phyloP scores from a whole-genome alignment of 345 rosid species.

The Brassica nigra region DNA sequence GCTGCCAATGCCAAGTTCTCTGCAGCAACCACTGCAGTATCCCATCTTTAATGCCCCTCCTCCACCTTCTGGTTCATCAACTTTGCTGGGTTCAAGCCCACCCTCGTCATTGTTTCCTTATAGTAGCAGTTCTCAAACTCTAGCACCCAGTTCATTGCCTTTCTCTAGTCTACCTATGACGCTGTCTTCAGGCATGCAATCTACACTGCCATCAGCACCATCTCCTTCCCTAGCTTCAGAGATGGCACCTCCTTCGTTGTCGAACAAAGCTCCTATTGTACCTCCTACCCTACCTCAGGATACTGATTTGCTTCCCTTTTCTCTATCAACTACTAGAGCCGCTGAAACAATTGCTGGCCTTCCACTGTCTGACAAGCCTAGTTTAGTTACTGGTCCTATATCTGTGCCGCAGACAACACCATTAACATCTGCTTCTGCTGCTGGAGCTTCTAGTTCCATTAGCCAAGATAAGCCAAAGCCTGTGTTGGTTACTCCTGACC shows the following conservation, averaged over 20 bases:
- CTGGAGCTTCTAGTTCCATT: slow-evolving; percentile 50
- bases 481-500: slow-evolving; percentile 73
- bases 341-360: slow-evolving; percentile 49
- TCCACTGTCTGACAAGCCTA: slow-evolving; percentile 53
- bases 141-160: slow-evolving; percentile 46
- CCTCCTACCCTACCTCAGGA: slow-evolving; percentile 50
- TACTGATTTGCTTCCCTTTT: slow-evolving; percentile 51
- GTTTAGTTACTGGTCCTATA: slow-evolving; percentile 47
- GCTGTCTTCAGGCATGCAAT: slow-evolving; percentile 37
- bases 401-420: slow-evolving; percentile 50
- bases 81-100: slow-evolving; percentile 34
- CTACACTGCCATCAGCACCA: slow-evolving; percentile 48
- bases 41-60: slow-evolving; percentile 63
- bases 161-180: slow-evolving; percentile 23
- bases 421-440: slow-evolving; percentile 38
- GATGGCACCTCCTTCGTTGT: slow-evolving; percentile 50
- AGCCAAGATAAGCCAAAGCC: slow-evolving; percentile 53
- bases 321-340: slow-evolving; percentile 54
- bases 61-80: neutral
- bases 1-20: slow-evolving; percentile 59
- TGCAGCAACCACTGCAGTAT: slow-evolving; percentile 76
- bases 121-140: slow-evolving; percentile 45
- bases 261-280: slow-evolving; percentile 52
- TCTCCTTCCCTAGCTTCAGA: slow-evolving; percentile 63
- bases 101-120: slow-evolving; percentile 44